Evolutionary conservation across 768 basidiomycete species (phyloP), one percentile per base, ranked within the genome.

Genomic region (Hypholoma sublateritium): DNA sequence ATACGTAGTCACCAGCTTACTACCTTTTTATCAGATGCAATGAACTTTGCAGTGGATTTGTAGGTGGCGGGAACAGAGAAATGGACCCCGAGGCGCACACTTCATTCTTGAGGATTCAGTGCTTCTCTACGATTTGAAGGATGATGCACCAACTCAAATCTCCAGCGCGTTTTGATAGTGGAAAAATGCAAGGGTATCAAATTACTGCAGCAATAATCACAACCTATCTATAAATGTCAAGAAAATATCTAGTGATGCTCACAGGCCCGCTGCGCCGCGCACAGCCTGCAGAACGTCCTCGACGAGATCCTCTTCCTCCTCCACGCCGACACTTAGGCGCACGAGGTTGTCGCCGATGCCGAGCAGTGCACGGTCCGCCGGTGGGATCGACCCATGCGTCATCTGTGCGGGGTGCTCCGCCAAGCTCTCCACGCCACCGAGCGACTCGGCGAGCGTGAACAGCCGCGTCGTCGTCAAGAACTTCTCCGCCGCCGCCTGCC

Each of bases 361-460:
- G 3, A 41, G 17, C 39, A 41, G 39, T 1, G 39, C 39, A 7
- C 39, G 39, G 39, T 41, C 39, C 39, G 39, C 39, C 5, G 39
- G 39, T 5, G 39, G 39, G 13, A 41, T 41, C 87, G 69, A 97
- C 17, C 39, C 39, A 16, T 41, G 95, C 7, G 93, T 96, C 95
- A 97, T 97, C 72, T 78, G 76, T 43, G 87, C 85, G 0, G 95
- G 95, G 44, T 90, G 79, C 70, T 98, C 95, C 0, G 91, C 90
- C 34, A 98, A 73, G 69, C 86, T 89, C 80, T 98, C 96, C 5
- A 97, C 92, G 0, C 95, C 96, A 1, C 96, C 96, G 4, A 98
- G 73, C 22, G 84, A 87, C 80, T 95, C 95, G 0, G 95, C 95
- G 12, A 98, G 77, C 22, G 86, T 80, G 66, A 95, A 94, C 34